Percentiles rank a stretch among this genome's conserved stretches.
These are phyloP conservation scores for Camellia sinensis DNA, from an alignment of 148 eudicot species.

Conservation along the genomic window DNA sequence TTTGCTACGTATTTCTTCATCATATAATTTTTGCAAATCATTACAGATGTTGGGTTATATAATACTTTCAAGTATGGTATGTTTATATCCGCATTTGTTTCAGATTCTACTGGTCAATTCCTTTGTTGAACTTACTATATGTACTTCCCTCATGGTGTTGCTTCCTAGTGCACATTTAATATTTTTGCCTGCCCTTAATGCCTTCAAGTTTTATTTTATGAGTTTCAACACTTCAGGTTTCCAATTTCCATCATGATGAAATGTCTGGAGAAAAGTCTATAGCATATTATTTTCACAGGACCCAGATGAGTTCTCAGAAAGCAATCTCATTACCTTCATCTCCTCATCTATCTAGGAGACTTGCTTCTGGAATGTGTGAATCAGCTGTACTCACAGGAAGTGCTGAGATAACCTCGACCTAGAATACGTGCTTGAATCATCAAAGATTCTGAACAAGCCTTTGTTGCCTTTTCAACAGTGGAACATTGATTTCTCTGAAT, in stretches of 20 bases:
- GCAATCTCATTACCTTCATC: constrained; percentile 40
- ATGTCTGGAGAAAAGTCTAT: constrained; percentile 15
- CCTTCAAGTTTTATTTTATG: neutral
- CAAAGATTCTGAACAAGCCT: constrained; percentile 28
- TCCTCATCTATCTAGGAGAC: constrained; percentile 25
- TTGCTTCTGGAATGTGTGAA: constrained; percentile 20
- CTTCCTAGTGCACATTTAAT: neutral
- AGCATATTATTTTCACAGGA: constrained; percentile 13
- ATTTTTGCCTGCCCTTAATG: neutral
- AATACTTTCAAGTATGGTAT: neutral
- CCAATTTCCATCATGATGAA: constrained; percentile 21
- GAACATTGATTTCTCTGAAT: constrained; percentile 36
- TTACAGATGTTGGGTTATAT: too few relatives aligned
- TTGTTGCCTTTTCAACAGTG: constrained; percentile 36
- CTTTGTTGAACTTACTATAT: neutral
- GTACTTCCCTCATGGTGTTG: neutral
- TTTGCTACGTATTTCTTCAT: too few relatives aligned
- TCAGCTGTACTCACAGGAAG: constrained; percentile 11
- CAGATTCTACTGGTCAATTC: neutral
- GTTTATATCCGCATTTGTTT: neutral
- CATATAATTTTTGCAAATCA: too few relatives aligned
- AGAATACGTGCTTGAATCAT: constrained; percentile 32
- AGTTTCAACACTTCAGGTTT: constrained; percentile 18
- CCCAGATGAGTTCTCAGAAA: constrained; percentile 22
- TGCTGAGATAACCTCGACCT: constrained; percentile 24